Evolutionary conservation across 805 yeast species (phyloP).

Genomic region (Wickerhamiella kurtzmanii): DNA sequence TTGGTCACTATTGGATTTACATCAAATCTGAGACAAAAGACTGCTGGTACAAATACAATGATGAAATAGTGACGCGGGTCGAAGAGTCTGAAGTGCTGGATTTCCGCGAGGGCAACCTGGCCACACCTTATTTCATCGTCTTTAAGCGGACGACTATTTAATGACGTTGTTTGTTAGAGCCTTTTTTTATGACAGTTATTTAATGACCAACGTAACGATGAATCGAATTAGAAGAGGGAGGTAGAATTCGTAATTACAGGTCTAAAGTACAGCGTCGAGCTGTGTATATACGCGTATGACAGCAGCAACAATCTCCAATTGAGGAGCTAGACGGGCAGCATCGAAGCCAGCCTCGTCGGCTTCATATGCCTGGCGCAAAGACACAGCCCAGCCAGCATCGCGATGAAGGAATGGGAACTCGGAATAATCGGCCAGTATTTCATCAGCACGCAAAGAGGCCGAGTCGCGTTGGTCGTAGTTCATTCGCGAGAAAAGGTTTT

Average conservation of each 20-base stretch:
- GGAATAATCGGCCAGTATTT: slow-evolving; percentile 63
- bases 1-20: slow-evolving; percentile 96
- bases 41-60: slow-evolving; percentile 81
- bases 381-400: slow-evolving; percentile 36
- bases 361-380: slow-evolving; percentile 37
- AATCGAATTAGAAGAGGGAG: background rate
- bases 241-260: background rate
- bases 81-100: slow-evolving; percentile 35
- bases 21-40: slow-evolving; percentile 59
- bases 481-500: slow-evolving; percentile 54
- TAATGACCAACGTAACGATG: background rate
- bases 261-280: slow-evolving; percentile 45
- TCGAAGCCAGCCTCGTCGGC: slow-evolving; percentile 27
- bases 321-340: slow-evolving; percentile 35
- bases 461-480: slow-evolving; percentile 82
- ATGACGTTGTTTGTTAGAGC: background rate
- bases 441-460: slow-evolving; percentile 92
- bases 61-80: slow-evolving; percentile 84
- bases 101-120: slow-evolving; percentile 44
- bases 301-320: slow-evolving; percentile 83
- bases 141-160: slow-evolving; percentile 38
- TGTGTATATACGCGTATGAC: slow-evolving; percentile 80
- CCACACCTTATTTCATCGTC: slow-evolving; percentile 88
- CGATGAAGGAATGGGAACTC: slow-evolving; percentile 66
- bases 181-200: background rate